Conservation (phyloP, 2,329 filamentous ascomycete species). For the Purpureocillium takamizusanense region DNA sequence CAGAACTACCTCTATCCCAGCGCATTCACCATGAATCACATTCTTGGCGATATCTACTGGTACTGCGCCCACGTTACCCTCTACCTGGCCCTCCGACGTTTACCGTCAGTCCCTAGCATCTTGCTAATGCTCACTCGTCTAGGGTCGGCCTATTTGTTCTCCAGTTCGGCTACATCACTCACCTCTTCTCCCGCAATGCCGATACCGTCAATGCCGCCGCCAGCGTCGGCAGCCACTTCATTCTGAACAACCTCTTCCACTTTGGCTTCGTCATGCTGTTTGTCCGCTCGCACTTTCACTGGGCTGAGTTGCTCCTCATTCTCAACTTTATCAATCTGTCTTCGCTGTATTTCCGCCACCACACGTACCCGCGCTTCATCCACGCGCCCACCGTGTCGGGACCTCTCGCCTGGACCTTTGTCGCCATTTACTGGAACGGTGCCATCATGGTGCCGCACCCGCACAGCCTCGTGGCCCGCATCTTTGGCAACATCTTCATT, state of each 20-base stretch:
- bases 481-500: conserved; percentile 80
- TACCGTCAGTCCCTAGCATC: neutral
- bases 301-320: conserved; percentile 66
- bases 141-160: conserved; percentile 67
- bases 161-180: conserved; percentile 66
- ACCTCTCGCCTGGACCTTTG: conserved; percentile 75
- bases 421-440: conserved; percentile 83
- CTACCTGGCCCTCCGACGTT: too few species aligned
- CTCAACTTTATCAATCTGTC: conserved; percentile 77
- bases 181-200: conserved; percentile 62
- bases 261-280: conserved; percentile 80
- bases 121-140: neutral
- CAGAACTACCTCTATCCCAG: conserved; percentile 60
- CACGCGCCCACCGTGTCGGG: conserved; percentile 68
- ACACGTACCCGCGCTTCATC: conserved; percentile 61
- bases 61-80: conserved; percentile 22
- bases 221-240: conserved; percentile 75
- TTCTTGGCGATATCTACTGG: conserved; percentile 68
- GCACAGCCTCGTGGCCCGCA: conserved; percentile 57
- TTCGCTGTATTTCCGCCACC: conserved; percentile 72
- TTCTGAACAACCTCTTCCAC: conserved; percentile 75
- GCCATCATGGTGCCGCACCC: conserved; percentile 70
- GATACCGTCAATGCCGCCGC: conserved; percentile 60
- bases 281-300: conserved; percentile 64
- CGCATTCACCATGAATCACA: conserved; percentile 65